Conservation (phyloP, 2,329 filamentous ascomycete species). For the Diaporthe citrichinensis region DNA sequence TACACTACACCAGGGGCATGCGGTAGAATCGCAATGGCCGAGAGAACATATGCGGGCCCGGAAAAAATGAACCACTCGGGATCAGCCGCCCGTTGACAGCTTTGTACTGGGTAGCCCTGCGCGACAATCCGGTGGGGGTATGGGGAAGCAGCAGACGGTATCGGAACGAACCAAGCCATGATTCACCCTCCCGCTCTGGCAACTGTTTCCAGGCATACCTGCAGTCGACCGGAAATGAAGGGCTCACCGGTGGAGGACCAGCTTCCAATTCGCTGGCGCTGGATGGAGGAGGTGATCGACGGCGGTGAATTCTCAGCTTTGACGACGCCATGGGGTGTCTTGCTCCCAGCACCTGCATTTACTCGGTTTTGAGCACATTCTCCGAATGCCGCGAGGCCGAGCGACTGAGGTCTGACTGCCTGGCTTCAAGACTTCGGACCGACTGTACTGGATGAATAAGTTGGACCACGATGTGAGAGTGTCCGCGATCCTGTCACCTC, state of each 20-base stretch:
- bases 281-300: background rate
- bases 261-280: constrained; percentile 10
- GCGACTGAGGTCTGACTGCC: background rate
- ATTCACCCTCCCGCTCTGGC: constrained; percentile 1
- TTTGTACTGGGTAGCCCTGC: constrained; percentile 6
- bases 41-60: constrained; percentile 8
- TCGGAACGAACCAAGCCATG: constrained; percentile 15
- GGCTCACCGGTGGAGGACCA: background rate
- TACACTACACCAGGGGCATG: background rate
- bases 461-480: background rate
- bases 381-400: background rate
- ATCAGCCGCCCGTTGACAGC: constrained; percentile 27
- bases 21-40: constrained; percentile 8
- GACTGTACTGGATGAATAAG: background rate
- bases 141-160: background rate
- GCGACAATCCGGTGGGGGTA: constrained; percentile 6
- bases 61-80: constrained; percentile 27
- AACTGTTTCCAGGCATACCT: background rate
- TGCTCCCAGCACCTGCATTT: background rate
- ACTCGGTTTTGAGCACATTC: background rate
- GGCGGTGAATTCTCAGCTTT: constrained; percentile 3
- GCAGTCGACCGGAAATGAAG: constrained; percentile 4
- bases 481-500: background rate
- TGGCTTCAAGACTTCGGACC: background rate
- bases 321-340: background rate